Percentiles rank a stretch among this genome's conserved stretches.
Evolutionary conservation across 1,284 basidiomycete genomes (phyloP).

Genomic region (Abortiporus biennis): DNA sequence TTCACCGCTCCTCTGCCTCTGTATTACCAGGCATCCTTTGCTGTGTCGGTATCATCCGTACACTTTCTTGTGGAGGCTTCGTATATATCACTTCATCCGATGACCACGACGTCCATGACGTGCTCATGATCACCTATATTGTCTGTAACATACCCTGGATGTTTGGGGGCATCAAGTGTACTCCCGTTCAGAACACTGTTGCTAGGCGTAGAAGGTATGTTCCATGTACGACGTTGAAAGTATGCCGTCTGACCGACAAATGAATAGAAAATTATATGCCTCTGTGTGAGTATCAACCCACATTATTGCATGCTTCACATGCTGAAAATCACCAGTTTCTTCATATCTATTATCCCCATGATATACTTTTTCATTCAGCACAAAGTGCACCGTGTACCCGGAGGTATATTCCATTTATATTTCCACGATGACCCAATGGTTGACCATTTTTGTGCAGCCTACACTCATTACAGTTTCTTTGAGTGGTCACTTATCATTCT

Average conservation of each 20-base stretch:
- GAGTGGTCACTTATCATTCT: constrained; percentile 83
- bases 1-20: constrained; percentile 40
- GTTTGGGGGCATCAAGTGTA: constrained; percentile 61
- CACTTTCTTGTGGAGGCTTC: constrained; percentile 87
- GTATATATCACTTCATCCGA: constrained; percentile 86
- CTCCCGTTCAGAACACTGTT: constrained; percentile 32
- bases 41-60: constrained; percentile 66
- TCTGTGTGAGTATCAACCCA: constrained; percentile 32
- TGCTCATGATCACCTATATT: constrained; percentile 86
- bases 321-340: constrained; percentile 45
- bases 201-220: constrained; percentile 49
- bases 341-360: constrained; percentile 64
- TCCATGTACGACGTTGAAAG: neutral
- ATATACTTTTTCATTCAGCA: constrained; percentile 85
- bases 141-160: constrained; percentile 86
- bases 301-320: constrained; percentile 1
- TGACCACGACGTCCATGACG: constrained; percentile 79
- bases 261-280: constrained; percentile 44
- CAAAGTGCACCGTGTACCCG: constrained; percentile 72
- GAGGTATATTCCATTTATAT: constrained; percentile 43
- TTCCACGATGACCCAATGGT: neutral
- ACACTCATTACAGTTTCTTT: constrained; percentile 80
- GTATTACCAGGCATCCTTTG: constrained; percentile 53
- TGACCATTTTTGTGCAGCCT: constrained; percentile 43
- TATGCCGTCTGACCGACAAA: neutral